A percentile compares a stretch with the other conserved stretches of the same genome.
Conservation (phyloP, 768 basidiomycete genomes). For the Lactarius indigo region DNA sequence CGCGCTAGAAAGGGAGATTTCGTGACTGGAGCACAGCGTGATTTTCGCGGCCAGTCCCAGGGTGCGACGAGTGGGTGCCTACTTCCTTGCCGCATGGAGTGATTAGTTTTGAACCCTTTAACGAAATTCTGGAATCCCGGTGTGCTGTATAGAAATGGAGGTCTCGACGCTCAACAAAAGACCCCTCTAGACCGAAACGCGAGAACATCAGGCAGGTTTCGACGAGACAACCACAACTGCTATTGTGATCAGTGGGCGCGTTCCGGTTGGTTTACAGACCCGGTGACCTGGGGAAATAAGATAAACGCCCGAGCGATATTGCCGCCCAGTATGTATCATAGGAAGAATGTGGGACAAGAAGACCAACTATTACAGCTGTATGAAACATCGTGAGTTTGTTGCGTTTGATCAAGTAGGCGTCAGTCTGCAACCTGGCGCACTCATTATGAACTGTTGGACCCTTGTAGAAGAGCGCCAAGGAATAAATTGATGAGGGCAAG, state of each 20-base stretch:
- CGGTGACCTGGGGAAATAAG: conserved; percentile 8
- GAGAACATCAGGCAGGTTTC: neutral
- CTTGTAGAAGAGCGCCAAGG: neutral
- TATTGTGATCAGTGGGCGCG: conserved; percentile 9
- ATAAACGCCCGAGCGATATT: neutral
- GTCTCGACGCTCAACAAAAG: neutral
- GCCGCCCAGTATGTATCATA: conserved; percentile 10
- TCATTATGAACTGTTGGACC: neutral
- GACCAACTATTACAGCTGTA: neutral
- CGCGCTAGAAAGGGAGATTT: neutral
- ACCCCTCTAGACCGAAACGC: neutral
- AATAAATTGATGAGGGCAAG: conserved; percentile 9
- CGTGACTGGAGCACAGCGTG: neutral
- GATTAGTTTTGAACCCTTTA: neutral
- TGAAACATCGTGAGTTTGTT: neutral
- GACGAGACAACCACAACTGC: neutral
- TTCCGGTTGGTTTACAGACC: neutral
- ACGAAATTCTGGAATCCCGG: neutral
- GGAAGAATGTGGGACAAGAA: neutral
- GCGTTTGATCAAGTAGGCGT: neutral
- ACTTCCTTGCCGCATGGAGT: neutral
- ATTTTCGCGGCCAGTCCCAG: neutral
- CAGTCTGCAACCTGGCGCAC: neutral
- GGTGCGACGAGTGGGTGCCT: neutral
- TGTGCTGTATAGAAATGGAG: neutral